Evolutionary conservation across 192 early-diverging fungal genomes (phyloP), one percentile per base, ranked within the genome.

Genomic region (Podila verticillata): DNA sequence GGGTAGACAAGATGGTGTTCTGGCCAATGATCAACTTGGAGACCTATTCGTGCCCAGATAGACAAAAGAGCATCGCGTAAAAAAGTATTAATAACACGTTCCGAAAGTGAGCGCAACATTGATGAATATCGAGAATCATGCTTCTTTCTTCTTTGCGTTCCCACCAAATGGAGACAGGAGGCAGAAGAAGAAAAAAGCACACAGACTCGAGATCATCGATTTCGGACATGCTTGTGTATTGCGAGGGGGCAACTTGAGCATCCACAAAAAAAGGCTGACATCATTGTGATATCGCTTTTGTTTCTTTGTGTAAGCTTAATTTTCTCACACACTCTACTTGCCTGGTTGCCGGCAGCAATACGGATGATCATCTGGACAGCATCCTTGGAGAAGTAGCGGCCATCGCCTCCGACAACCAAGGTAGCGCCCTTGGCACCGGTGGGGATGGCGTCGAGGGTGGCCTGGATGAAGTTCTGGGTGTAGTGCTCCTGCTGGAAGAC

Each of bases 381-480:
- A 57, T 95, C 93, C 58, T 92, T 85, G 44, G 90, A 86, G 65
- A 91, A 98, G 89, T 91, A 99, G 58, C 98, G 91, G 28, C 98
- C 98, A 70, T 99, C 98, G 15, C 98, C 98, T 63, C 98, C 98
- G 22, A 99, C 93, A 48, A 99, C 95, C 1, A 99, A 74, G 10
- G 93, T 93, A 7, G 95, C 89, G 48, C 92, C 91, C 35, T 91
- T 85, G 10, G 94, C 88, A 36, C 93, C 95, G 54, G 84, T 70
- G 9, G 95, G 94, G 82, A 97, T 96, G 36, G 93, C 87, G 19
- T 89, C 86, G 35, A 99, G 89, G 56, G 92, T 97, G 49, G 93
- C 90, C 85, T 97, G 96, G 57, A 99, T 87, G 85, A 99, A 99
- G 91, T 96, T 96, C 81, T 97, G 96, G 29, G 96, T 97, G 87